Evolutionary conservation across 2,329 filamentous ascomycete species (phyloP), one percentile per base, ranked within the genome.

Genomic region (Trichoderma aggressivum): DNA sequence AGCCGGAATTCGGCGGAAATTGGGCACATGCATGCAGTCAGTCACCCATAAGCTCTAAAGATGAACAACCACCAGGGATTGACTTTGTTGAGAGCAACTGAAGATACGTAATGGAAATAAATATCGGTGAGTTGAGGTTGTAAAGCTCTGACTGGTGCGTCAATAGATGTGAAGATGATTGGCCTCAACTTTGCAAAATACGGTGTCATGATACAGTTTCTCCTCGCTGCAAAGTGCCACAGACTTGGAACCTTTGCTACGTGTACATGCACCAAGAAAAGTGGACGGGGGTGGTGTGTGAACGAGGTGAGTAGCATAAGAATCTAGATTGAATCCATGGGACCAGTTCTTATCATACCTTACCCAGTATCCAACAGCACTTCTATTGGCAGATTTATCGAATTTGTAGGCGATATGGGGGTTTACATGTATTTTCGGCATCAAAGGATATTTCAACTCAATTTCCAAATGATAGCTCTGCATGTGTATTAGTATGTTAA

Each of bases 391-490:
- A 47, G 0, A 7, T 12, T 50, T 50, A 11, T 21, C 11, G 5
- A 21, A 3, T 50, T n/a, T 21, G 43, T 50, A 53, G 14, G 1
- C 24, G 47, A 3, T 53, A 53, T 1, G 11, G 0, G 24, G 24
- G 5, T 24, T n/a, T 2, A 24, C 11, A 24, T 1, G 1, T 4
- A 14, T 3, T 14, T n/a, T 24, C 11, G 3, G 1, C 24, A 21
- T 1, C 21, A 14, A 53, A 53, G 12, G 21, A 24, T 21, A 21
- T 24, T 21, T 53, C 5, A 21, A 11, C n/a, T 24, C 11, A 7
- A 0, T 14, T 24, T 3, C 5, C 11, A 53, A 24, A 0, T 12
- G 3, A 11, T 7, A 53, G 21, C 1, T 11, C 14, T 5, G 7
- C 6, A 53, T 24, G 12, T 1, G 11, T 24, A 3, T 3, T 5